These are phyloP conservation scores for Nymphaea thermarum DNA, from an alignment of 164 flowering plant species.

Conservation along the genomic window DNA sequence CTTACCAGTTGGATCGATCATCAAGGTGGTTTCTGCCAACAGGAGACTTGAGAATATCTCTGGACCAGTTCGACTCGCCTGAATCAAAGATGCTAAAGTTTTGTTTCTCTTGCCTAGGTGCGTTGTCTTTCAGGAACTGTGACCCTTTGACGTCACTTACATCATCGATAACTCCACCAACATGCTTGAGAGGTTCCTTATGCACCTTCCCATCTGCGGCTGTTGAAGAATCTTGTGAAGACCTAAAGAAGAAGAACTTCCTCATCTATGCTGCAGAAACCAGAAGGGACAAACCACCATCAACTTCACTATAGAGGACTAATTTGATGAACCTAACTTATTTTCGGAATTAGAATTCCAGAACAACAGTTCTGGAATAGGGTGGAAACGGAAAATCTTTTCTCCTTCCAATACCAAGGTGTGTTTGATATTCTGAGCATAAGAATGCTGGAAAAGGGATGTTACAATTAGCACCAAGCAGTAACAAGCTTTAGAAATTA, in stretches of 20 bases:
- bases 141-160: conserved; percentile 3
- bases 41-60: not conserved
- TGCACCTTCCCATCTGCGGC: conserved; percentile 30
- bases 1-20: conserved; percentile 7
- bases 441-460: too few species aligned
- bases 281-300: not conserved
- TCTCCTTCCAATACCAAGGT: too few species aligned
- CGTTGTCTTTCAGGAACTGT: conserved; percentile 13
- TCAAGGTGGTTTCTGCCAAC: conserved; percentile 54
- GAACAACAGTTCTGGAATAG: too few species aligned
- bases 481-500: too few species aligned
- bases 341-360: too few species aligned
- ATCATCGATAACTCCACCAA: conserved; percentile 8
- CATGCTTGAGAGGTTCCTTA: conserved; percentile 29
- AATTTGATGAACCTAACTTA: too few species aligned
- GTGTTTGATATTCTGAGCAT: too few species aligned
- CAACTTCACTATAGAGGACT: too few species aligned
- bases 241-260: conserved; percentile 73
- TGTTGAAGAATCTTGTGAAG: conserved; percentile 30
- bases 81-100: conserved; percentile 18
- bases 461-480: too few species aligned
- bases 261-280: conserved; percentile 30
- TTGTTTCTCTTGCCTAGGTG: conserved; percentile 24
- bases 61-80: conserved; percentile 14
- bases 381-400: too few species aligned